Evolutionary conservation across 371 early-diverging fungal species (phyloP).

Genomic region (Apophysomyces elegans): DNA sequence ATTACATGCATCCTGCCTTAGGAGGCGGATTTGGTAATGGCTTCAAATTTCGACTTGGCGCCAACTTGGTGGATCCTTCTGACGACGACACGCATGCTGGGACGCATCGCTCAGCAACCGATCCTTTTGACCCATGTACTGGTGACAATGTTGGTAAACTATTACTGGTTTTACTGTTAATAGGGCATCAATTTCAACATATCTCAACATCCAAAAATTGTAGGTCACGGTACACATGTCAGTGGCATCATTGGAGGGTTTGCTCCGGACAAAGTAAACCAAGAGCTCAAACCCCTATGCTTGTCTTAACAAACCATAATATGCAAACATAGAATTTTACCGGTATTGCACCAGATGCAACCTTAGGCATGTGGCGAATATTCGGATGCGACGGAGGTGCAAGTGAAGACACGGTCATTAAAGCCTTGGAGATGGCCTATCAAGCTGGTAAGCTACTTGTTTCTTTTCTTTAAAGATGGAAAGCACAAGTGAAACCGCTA

Average conservation of each 20-base stretch:
- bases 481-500: no score
- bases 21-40: slow-evolving; percentile 65
- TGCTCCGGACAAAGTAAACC: slow-evolving; percentile 33
- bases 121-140: slow-evolving; percentile 30
- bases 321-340: slow-evolving; percentile 6
- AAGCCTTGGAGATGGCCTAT: slow-evolving; percentile 57
- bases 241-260: slow-evolving; percentile 64
- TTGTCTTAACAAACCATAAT: not conserved
- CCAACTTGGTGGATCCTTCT: slow-evolving; percentile 30
- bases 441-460: slow-evolving; percentile 34
- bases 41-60: slow-evolving; percentile 47
- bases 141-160: slow-evolving; percentile 24
- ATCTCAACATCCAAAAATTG: no score
- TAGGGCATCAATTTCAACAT: not conserved
- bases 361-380: slow-evolving; percentile 57
- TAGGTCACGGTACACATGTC: slow-evolving; percentile 62
- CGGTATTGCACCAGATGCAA: slow-evolving; percentile 23
- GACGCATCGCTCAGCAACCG: slow-evolving; percentile 18
- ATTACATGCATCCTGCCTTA: slow-evolving; percentile 65
- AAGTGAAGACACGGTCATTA: slow-evolving; percentile 57
- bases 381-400: slow-evolving; percentile 66
- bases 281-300: not conserved
- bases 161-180: not conserved
- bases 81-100: slow-evolving; percentile 28
- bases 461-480: no score